Evolutionary conservation across 192 early-diverging fungal species (phyloP), one percentile per base, ranked within the genome.

Genomic region (Coemansia erecta): DNA sequence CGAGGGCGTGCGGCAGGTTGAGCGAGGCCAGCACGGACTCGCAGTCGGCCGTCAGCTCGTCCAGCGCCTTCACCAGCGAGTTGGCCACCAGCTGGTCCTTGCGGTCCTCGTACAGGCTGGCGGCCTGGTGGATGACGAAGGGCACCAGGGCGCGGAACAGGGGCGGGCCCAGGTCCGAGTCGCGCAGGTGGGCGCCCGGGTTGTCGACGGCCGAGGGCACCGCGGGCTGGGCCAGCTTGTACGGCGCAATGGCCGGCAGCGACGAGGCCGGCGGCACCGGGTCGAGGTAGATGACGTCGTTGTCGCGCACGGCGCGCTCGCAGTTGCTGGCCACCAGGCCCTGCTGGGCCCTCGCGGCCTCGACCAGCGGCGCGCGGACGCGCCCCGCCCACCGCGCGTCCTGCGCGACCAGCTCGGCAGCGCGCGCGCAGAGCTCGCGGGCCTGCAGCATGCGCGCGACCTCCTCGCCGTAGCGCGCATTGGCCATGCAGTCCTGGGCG

Each of bases 121-220:
- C 89, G 2, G 91, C 90, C 70, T 94, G 91, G 72, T 97, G 93
- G 23, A 94, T 89, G 4, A 89, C 90, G 80, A 94, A 92, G 9
- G 94, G 94, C 9, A 97, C 91, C 33, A 97, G 80, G 11, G 84
- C 85, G 39, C 85, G 82, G 53, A 97, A 95, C 49, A 95, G 63
- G n/a, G 93, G 92, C 33, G 68, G 61, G 23, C 82, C 69, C 63
- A 93, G 84, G 15, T 90, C 87, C 15, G 89, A 85, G 2, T 76
- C 65, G 17, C 82, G 66, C 73, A 93, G 82, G 26, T 86, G 79
- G 19, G 86, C 83, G 11, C 90, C 78, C 2, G 91, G 88, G 44
- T 92, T 84, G 9, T 79, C 68, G 13, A 81, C 40, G 11, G 89
- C 70, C 44, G 87, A 85, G 0, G 83, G 68, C 10, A 76, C 62